phyloP scores from a whole-genome alignment of 352 stramenopile species.

The Globisporangium alternatum region DNA sequence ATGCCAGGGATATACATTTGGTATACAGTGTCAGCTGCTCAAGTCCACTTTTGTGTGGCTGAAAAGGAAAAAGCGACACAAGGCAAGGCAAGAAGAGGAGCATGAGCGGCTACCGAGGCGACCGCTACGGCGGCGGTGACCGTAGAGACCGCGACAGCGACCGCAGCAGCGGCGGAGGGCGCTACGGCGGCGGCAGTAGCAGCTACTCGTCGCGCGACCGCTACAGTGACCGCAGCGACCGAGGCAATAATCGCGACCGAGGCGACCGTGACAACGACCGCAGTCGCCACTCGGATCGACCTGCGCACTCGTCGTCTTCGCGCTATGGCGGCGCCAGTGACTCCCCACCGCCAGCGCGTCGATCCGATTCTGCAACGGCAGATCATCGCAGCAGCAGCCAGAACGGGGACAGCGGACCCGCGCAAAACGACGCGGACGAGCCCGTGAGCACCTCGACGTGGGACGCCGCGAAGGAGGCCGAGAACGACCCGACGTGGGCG shows the following conservation, averaged over 20 bases:
- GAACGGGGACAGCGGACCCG: neutral
- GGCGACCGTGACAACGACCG: conserved; percentile 21
- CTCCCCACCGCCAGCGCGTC: conserved; percentile 1
- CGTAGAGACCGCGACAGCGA: conserved; percentile 22
- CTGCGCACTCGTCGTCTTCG: conserved; percentile 5
- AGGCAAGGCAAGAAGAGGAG: neutral
- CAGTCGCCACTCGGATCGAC: conserved; percentile 18
- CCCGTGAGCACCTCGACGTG: conserved; percentile 46
- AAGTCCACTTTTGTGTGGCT: neutral
- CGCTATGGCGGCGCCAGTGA: conserved; percentile 1
- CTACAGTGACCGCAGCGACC: conserved; percentile 20
- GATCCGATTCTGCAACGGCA: conserved; percentile 1
- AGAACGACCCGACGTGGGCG: conserved; percentile 78
- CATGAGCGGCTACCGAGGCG: conserved; percentile 23
- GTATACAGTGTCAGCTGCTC: neutral
- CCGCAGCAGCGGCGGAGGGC: conserved; percentile 15
- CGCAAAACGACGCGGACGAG: conserved; percentile 24
- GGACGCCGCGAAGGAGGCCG: conserved; percentile 72
- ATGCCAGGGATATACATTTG: neutral
- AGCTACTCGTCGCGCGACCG: conserved; percentile 30
- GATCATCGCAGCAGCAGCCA: conserved; percentile 8
- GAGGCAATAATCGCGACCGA: conserved; percentile 21
- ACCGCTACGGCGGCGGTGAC: conserved; percentile 17
- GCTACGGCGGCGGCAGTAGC: conserved; percentile 25
- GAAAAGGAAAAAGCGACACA: conserved; percentile 1